Evolutionary conservation across 1,284 basidiomycete species (phyloP).

Genomic region (Phellopilus nigrolimitatus): DNA sequence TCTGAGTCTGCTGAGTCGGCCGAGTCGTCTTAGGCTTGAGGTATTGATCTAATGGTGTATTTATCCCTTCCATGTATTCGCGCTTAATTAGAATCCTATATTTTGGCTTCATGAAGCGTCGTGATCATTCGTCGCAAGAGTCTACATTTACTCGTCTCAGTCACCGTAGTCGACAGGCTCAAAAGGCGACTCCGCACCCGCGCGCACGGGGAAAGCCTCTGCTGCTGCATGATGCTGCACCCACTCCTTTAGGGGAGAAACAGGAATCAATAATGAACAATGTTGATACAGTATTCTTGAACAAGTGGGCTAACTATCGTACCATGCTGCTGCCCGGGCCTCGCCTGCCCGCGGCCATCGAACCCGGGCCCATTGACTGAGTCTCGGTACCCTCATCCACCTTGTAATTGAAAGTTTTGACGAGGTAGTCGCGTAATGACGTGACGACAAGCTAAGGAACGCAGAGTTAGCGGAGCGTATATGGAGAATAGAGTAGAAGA

Average conservation of each 20-base stretch:
- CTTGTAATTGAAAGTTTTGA: slow-evolving; percentile 41
- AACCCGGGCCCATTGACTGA: slow-evolving; percentile 15
- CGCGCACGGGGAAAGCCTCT: slow-evolving; percentile 11
- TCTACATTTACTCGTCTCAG: slow-evolving; percentile 1
- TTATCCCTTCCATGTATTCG: neutral
- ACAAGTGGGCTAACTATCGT: slow-evolving; percentile 14
- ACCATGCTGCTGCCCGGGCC: slow-evolving; percentile 19
- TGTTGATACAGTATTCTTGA: slow-evolving; percentile 1
- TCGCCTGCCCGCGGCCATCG: too few relatives aligned
- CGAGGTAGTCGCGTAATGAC: slow-evolving; percentile 64
- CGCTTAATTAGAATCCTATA: slow-evolving; percentile 1
- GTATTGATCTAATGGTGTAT: too few relatives aligned
- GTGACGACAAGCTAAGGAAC: slow-evolving; percentile 52
- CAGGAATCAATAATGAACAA: slow-evolving; percentile 9
- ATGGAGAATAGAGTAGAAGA: neutral
- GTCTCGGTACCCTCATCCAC: slow-evolving; percentile 5
- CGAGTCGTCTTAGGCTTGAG: too few relatives aligned
- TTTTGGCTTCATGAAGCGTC: neutral
- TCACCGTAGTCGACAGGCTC: slow-evolving; percentile 17
- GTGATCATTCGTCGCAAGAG: neutral
- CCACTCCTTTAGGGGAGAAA: slow-evolving; percentile 17
- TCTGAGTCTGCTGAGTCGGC: neutral
- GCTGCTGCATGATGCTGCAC: slow-evolving; percentile 13
- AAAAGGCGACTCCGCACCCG: slow-evolving; percentile 13
- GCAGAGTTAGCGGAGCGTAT: slow-evolving; percentile 2